Evolutionary conservation across 2,329 filamentous ascomycete species (phyloP).

Genomic region (Aspergillus amoenus): DNA sequence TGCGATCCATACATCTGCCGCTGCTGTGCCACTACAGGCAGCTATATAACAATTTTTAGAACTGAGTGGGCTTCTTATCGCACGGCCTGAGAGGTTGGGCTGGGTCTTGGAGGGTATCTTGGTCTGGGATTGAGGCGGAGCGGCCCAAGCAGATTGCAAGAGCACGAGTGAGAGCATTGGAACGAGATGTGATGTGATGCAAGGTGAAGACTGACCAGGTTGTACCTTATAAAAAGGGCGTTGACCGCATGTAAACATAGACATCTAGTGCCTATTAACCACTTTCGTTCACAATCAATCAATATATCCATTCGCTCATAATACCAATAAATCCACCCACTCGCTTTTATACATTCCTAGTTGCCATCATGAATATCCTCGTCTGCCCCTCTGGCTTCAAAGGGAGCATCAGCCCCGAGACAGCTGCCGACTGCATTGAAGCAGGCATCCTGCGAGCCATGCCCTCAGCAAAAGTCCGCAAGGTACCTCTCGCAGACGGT

Average conservation of each 20-base stretch:
- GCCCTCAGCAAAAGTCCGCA: constrained; percentile 44
- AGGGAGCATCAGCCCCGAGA: constrained; percentile 50
- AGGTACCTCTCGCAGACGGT: constrained; percentile 54
- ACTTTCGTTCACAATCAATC: neutral
- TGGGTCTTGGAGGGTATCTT: neutral
- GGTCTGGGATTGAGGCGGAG: neutral
- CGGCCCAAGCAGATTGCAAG: neutral
- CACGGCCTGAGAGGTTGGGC: neutral
- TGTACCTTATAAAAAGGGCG: too few species aligned
- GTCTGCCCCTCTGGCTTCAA: constrained; percentile 57
- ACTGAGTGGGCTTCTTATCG: neutral
- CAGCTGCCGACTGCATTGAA: constrained; percentile 54
- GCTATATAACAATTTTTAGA: constrained; percentile 7
- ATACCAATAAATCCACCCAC: neutral
- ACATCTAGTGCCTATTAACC: too few species aligned
- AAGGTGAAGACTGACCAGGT: too few species aligned
- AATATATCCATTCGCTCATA: too few species aligned
- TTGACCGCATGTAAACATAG: too few species aligned
- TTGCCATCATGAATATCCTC: constrained; percentile 36
- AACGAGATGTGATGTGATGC: too few species aligned
- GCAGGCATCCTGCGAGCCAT: constrained; percentile 48
- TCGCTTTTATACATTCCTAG: neutral
- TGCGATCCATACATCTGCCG: neutral
- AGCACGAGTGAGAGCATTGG: neutral
- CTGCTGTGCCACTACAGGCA: neutral